Conservation (phyloP, 768 basidiomycete genomes). For the Scleroderma bovista region DNA sequence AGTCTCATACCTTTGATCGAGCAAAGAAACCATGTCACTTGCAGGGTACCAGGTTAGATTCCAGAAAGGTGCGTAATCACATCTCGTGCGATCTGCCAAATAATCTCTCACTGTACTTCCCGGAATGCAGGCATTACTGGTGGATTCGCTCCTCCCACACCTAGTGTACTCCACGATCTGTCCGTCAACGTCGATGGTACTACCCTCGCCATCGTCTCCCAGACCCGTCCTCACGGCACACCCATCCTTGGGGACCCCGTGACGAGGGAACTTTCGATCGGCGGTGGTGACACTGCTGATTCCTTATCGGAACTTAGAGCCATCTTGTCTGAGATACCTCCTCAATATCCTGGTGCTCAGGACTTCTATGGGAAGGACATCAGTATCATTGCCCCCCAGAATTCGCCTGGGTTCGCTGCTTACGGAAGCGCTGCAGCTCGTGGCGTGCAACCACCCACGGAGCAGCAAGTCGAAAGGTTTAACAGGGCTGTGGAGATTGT, state of each 20-base stretch:
- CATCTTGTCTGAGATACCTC: constrained; percentile 51
- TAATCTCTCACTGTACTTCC: neutral
- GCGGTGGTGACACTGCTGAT: constrained; percentile 17
- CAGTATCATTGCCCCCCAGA: constrained; percentile 39
- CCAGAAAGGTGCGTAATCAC: constrained; percentile 46
- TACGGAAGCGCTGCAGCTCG: constrained; percentile 52
- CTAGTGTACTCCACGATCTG: constrained; percentile 49
- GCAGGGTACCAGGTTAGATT: constrained; percentile 22
- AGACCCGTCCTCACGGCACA: constrained; percentile 45
- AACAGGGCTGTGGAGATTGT: constrained; percentile 66
- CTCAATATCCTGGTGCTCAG: constrained; percentile 45
- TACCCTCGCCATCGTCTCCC: constrained; percentile 41
- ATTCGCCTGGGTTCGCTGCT: constrained; percentile 21
- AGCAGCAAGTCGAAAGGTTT: constrained; percentile 63
- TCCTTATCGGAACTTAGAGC: constrained; percentile 54
- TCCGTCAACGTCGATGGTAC: constrained; percentile 32
- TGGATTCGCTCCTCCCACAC: constrained; percentile 68
- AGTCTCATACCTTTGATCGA: neutral
- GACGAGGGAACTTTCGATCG: constrained; percentile 37
- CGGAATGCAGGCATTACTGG: constrained; percentile 57
- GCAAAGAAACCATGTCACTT: constrained; percentile 11
- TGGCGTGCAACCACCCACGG: constrained; percentile 45
- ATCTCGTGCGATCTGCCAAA: neutral
- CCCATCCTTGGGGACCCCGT: constrained; percentile 35
- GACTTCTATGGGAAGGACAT: constrained; percentile 72